Evolutionary conservation across 176 grass and related monocot genomes (phyloP).

Genomic region (Elaeis guineensis): DNA sequence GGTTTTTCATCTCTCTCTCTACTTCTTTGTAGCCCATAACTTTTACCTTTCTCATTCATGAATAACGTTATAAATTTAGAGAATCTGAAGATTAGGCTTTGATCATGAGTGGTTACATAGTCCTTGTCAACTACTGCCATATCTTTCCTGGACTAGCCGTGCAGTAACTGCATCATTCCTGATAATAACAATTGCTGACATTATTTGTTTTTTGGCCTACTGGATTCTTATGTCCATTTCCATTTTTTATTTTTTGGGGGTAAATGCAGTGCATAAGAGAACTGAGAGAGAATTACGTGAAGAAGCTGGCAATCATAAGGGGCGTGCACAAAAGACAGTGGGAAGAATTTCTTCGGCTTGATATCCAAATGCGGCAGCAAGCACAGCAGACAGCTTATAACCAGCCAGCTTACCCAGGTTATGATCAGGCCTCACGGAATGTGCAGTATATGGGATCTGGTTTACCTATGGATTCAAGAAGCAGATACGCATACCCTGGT

Average conservation of each 20-base stretch:
- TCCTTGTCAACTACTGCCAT: no score
- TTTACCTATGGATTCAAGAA: slow-evolving; percentile 38
- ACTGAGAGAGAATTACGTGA: slow-evolving; percentile 76
- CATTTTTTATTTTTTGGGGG: slow-evolving; percentile 3
- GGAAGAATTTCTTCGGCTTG: slow-evolving; percentile 61
- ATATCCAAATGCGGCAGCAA: slow-evolving; percentile 42
- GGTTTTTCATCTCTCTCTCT: no score
- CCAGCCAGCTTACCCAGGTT: slow-evolving; percentile 33
- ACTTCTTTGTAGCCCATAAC: no score
- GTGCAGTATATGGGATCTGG: slow-evolving; percentile 26
- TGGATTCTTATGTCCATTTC: no score
- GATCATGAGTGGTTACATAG: no score
- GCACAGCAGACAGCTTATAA: slow-evolving; percentile 26
- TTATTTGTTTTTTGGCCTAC: no score
- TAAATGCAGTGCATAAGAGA: slow-evolving; percentile 56
- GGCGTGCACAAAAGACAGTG: slow-evolving; percentile 51
- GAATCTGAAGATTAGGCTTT: no score
- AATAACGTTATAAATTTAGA: no score
- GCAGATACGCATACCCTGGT: slow-evolving; percentile 48
- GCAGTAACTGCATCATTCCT: no score
- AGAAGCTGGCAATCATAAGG: slow-evolving; percentile 45
- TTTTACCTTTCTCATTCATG: no score
- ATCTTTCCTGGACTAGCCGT: no score
- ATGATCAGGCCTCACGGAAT: slow-evolving; percentile 37
- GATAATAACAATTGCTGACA: no score